Evolutionary conservation across 805 yeast species (phyloP).

Genomic region (Cyberlindnera samutprakarnensis): DNA sequence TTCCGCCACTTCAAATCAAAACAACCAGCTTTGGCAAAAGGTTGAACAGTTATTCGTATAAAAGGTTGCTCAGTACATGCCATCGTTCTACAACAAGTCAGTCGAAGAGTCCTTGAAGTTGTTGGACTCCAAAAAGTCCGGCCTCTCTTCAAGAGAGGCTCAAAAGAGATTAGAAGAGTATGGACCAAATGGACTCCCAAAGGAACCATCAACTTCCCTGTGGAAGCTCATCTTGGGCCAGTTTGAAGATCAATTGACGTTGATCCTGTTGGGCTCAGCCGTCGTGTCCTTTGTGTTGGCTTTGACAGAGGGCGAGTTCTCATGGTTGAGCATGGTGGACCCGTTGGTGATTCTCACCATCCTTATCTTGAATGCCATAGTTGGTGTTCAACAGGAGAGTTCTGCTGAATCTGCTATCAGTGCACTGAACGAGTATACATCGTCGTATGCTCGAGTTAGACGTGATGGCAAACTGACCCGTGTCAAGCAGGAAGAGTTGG

Average conservation of each 20-base stretch:
- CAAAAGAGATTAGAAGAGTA: conserved; percentile 10
- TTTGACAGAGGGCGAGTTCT: conserved; percentile 23
- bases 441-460: conserved; percentile 38
- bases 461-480: conserved; percentile 34
- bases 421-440: conserved; percentile 37
- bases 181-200: conserved; percentile 26
- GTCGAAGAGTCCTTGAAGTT: conserved; percentile 7
- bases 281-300: conserved; percentile 27
- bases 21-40: no score
- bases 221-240: conserved; percentile 29
- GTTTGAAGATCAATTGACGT: conserved; percentile 28
- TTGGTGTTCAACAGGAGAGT: conserved; percentile 43
- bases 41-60: no score
- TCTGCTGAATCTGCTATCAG: conserved; percentile 46
- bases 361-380: conserved; percentile 36
- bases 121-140: conserved; percentile 11
- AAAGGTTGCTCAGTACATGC: no score
- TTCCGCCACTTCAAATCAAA: no score
- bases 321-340: conserved; percentile 27
- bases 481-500: conserved; percentile 34
- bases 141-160: conserved; percentile 13
- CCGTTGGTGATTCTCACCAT: conserved; percentile 38
- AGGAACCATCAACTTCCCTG: conserved; percentile 28
- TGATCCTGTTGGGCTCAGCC: conserved; percentile 27
- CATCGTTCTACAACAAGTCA: conserved; percentile 8